Base-by-base conservation (phyloP, 495 filamentous ascomycete species). In the Aspergillus hancockii region DNA sequence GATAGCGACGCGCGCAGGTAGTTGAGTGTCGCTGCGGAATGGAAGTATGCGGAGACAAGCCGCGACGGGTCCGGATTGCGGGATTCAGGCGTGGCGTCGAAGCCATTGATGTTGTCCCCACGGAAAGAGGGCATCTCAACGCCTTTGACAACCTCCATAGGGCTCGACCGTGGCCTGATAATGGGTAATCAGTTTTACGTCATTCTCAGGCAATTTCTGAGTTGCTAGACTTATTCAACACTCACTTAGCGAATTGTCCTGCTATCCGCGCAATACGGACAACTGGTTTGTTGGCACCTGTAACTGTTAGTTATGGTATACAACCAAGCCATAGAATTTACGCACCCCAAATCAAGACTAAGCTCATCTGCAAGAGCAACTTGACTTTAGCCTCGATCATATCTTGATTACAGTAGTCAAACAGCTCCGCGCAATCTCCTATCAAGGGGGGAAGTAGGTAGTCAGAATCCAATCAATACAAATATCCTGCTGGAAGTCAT, bases 301-400 rank as follows among this genome's bases (percentile, higher is more conserved):
- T 46, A 38, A 10, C 4, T 51, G 45, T 71, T 22, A 72, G 60
- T 22, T 5, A 2, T 14, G 4, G 32, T 8, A 46, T 19, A 54
- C 32, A 51, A 21, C 43, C 14, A 41, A 7, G 55, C 38, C 19
- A 51, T 14, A 23, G 14, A 19, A 3, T 16, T 19, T 62, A 63
- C 72, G 78, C 76, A 72, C 88, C 93, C 86, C 90, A 95, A 71
- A 95, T 89, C 54, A 98, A 80, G 16, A 97, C 90, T 61, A 98
- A 75, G 65, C 89, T 93, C 93, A 98, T 97, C 77, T 98, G 93
- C 38, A 98, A 81, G 14, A 97, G 81, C 12, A 98, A 85, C 74
- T 98, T 98, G 73, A 97, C 91, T 79, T 97, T 98, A 30, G 91
- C 88, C 69, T 97, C 90, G 63, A 98, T 96, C 64, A 89, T 89